phyloP scores from a whole-genome alignment of 129 eudicot species.

The Lonicera japonica region DNA sequence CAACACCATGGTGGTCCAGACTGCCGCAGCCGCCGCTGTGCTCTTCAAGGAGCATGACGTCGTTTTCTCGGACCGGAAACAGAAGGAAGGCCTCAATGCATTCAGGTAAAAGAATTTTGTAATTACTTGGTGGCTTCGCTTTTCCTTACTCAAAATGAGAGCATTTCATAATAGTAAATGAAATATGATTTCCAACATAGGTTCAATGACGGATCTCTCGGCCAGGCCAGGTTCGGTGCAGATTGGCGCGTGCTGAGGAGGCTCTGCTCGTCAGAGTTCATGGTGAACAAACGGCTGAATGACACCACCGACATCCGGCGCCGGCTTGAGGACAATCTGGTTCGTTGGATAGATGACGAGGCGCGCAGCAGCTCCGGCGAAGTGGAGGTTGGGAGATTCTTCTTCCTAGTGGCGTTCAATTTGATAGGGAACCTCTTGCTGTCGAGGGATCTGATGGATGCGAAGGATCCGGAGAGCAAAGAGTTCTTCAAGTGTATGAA shows the following conservation, averaged over 20 bases:
- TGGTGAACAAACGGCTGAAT: conserved; percentile 16
- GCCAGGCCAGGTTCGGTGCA: neutral
- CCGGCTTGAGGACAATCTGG: conserved; percentile 6
- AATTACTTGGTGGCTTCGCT: too few species aligned
- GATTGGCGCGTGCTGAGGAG: conserved; percentile 22
- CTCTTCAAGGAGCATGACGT: conserved; percentile 33
- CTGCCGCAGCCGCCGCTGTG: conserved; percentile 18
- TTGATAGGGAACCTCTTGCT: conserved; percentile 26
- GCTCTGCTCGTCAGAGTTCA: conserved; percentile 15
- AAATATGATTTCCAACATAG: too few species aligned
- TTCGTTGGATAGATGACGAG: conserved; percentile 14
- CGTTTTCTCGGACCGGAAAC: conserved; percentile 18
- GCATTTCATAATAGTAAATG: too few species aligned
- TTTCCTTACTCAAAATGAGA: too few species aligned
- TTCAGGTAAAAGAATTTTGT: too few species aligned
- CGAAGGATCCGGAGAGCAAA: conserved; percentile 1
- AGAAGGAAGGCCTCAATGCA: conserved; percentile 13
- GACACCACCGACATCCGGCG: conserved; percentile 13
- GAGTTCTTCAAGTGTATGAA: conserved; percentile 21
- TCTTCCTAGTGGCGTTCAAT: conserved; percentile 20
- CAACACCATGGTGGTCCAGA: conserved; percentile 27
- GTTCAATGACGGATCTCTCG: conserved; percentile 16
- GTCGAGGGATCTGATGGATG: conserved; percentile 24
- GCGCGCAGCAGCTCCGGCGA: conserved; percentile 11
- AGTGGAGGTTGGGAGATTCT: conserved; percentile 9